phyloP scores from a whole-genome alignment of 2,329 filamentous ascomycete species.

The Neophaeococcomyces mojaviensis region DNA sequence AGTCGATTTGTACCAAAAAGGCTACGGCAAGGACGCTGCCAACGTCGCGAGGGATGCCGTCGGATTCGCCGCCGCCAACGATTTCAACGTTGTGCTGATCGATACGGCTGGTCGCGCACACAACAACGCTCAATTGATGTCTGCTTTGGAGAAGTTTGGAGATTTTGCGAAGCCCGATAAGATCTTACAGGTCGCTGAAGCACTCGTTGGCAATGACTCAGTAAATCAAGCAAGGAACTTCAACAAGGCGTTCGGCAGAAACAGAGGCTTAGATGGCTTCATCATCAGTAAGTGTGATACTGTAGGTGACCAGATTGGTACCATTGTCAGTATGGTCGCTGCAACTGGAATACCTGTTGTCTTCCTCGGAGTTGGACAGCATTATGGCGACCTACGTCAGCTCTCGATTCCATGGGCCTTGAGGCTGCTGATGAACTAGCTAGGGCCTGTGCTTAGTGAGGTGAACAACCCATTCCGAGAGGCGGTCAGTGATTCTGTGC shows the following conservation, averaged over 20 bases:
- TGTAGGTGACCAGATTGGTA: constrained; percentile 97
- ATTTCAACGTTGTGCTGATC: constrained; percentile 89
- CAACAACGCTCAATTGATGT: constrained; percentile 95
- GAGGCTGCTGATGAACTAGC: constrained; percentile 48
- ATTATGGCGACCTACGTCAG: constrained; percentile 58
- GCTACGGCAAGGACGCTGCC: constrained; percentile 95
- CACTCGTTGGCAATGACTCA: constrained; percentile 88
- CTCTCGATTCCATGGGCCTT: constrained; percentile 59
- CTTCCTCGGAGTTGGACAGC: constrained; percentile 71
- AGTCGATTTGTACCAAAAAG: constrained; percentile 91
- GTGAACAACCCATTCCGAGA: background rate
- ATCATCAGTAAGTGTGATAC: constrained; percentile 99
- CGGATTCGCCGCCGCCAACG: constrained; percentile 62
- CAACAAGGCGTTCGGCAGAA: constrained; percentile 80
- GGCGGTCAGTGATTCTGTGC: background rate
- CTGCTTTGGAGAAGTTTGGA: constrained; percentile 90
- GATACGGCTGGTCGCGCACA: constrained; percentile 92
- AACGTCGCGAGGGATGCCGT: constrained; percentile 93
- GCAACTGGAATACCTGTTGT: constrained; percentile 93
- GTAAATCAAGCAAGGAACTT: constrained; percentile 96
- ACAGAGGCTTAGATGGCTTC: constrained; percentile 80
- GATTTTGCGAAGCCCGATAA: constrained; percentile 95
- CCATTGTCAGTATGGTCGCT: constrained; percentile 92
- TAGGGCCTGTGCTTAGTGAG: constrained; percentile 15
- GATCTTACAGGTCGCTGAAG: constrained; percentile 94